Evolutionary conservation across 208 protist species (phyloP).

Genomic region (Leishmania guyanensis): DNA sequence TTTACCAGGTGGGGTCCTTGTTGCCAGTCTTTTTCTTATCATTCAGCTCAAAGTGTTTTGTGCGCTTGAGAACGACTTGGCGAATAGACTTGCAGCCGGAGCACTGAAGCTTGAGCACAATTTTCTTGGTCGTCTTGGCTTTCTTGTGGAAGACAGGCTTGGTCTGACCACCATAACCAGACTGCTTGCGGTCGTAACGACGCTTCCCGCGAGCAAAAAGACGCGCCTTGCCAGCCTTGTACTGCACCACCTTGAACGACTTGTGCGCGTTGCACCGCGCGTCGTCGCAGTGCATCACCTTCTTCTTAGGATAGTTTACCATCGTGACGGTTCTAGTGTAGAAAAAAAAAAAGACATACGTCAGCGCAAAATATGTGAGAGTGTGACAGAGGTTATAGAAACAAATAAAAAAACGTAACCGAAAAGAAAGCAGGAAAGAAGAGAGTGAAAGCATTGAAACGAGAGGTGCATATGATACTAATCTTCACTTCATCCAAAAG

Average conservation of each 20-base stretch:
- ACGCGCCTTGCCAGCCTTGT: slow-evolving; percentile 99
- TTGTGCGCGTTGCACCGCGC: slow-evolving; percentile 95
- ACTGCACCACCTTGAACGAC: slow-evolving; percentile 99
- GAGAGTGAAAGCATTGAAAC: slow-evolving; percentile 20
- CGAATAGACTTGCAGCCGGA: slow-evolving; percentile 95
- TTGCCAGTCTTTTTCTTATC: slow-evolving; percentile 93
- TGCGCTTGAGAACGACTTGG: slow-evolving; percentile 96
- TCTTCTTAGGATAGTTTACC: slow-evolving; percentile 95
- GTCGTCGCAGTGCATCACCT: slow-evolving; percentile 92
- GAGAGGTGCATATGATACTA: slow-evolving; percentile 19
- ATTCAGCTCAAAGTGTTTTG: slow-evolving; percentile 99
- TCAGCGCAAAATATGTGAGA: slow-evolving; percentile 4
- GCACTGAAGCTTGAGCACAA: slow-evolving; percentile 99
- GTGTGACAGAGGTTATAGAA: background rate
- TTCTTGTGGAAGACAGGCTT: slow-evolving; percentile 99
- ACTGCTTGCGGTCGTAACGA: slow-evolving; percentile 99
- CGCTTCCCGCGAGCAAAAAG: slow-evolving; percentile 98
- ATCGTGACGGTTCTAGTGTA: slow-evolving; percentile 94
- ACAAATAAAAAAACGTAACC: background rate
- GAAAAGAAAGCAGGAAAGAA: slow-evolving; percentile 22
- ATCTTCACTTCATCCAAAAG: background rate
- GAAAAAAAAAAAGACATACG: background rate
- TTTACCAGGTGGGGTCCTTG: slow-evolving; percentile 93
- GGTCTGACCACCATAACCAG: slow-evolving; percentile 99
- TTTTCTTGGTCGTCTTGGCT: slow-evolving; percentile 99